Base-by-base conservation (phyloP, 1,139 yeast species). In the Magnusiomyces ingens region DNA sequence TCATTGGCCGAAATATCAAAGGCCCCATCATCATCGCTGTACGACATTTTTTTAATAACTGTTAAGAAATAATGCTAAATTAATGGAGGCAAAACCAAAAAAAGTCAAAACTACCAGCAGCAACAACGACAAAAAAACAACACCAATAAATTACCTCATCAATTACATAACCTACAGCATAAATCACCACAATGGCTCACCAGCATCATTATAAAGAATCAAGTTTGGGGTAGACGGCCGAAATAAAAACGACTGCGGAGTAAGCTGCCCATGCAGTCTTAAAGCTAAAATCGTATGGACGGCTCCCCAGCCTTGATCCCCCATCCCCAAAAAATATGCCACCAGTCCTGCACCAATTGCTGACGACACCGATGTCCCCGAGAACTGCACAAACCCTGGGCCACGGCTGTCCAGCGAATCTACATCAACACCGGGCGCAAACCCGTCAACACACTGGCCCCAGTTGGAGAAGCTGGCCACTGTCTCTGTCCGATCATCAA, bases 361-460 rank as follows among this genome's bases (percentile, higher is more conserved):
- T 0, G 95, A 76, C 0, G 96, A 82, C 89, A 88, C 88, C 0
- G 96, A 88, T 0, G 96, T 89, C 0, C 97, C 97, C 1, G 94
- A 82, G 57, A 84, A 75, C 3, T 67, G 61, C 48, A 73, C 78
- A 1, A 80, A 72, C 18, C 60, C 52, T 3, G 59, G 53, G 3
- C 59, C 53, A 17, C 22, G 40, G 11, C 47, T 47, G 19, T 52
- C 53, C 4, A 67, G 59, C 78, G 76, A 62, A 84, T 81, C 52
- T 66, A 90, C 83, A 48, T 74, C 73, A 0, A 84, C 85, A 0
- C 96, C 96, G 45, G 93, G 80, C 0, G 96, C 90, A 70, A 86
- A 85, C 1, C 86, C 74, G 65, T 88, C 90, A 3, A 90, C 95
- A 67, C 96, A 89, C 29, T 76, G 75, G 0, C 96, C 97, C 93